A percentile compares a stretch with the other conserved stretches of the same genome.
phyloP scores from a whole-genome alignment of 495 filamentous ascomycete species.

The Trichocladium antarcticum region DNA sequence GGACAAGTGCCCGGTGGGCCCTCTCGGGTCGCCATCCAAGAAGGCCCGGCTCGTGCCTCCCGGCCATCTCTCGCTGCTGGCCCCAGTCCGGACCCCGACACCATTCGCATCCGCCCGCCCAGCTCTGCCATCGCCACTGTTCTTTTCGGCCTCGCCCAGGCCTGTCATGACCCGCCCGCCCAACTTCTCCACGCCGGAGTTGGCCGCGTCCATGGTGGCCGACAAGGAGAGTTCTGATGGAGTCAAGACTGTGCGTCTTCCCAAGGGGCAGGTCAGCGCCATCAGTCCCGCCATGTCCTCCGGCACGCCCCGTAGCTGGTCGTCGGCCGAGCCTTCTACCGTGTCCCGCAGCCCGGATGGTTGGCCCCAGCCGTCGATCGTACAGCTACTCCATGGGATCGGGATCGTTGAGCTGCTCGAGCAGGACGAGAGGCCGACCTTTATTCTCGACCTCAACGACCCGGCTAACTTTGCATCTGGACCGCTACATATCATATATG shows the following conservation, averaged over 20 bases:
- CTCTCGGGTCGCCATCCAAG: slow-evolving; percentile 17
- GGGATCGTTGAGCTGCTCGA: slow-evolving; percentile 56
- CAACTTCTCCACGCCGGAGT: slow-evolving; percentile 45
- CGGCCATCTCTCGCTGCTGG: slow-evolving; percentile 19
- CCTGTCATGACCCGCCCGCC: slow-evolving; percentile 39
- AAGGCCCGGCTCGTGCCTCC: slow-evolving; percentile 20
- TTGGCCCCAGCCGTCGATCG: slow-evolving; percentile 26
- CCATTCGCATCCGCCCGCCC: slow-evolving; percentile 19
- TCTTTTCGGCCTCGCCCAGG: slow-evolving; percentile 45
- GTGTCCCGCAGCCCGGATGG: slow-evolving; percentile 34
- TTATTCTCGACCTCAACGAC: slow-evolving; percentile 53
- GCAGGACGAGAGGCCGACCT: slow-evolving; percentile 55
- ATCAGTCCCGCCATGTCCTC: slow-evolving; percentile 39
- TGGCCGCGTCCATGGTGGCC: slow-evolving; percentile 48
- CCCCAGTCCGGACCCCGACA: slow-evolving; percentile 19
- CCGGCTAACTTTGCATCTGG: slow-evolving; percentile 40
- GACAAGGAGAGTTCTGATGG: slow-evolving; percentile 38
- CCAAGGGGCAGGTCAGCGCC: slow-evolving; percentile 45
- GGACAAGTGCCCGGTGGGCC: slow-evolving; percentile 3
- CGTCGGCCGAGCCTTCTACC: slow-evolving; percentile 32
- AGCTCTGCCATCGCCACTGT: slow-evolving; percentile 39
- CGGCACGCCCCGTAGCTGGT: slow-evolving; percentile 38
- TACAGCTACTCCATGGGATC: slow-evolving; percentile 44
- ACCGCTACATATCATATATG: slow-evolving; percentile 45
- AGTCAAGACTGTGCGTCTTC: slow-evolving; percentile 55